Conservation (phyloP, 805 yeast species). For the Phaffomyces thermotolerans region DNA sequence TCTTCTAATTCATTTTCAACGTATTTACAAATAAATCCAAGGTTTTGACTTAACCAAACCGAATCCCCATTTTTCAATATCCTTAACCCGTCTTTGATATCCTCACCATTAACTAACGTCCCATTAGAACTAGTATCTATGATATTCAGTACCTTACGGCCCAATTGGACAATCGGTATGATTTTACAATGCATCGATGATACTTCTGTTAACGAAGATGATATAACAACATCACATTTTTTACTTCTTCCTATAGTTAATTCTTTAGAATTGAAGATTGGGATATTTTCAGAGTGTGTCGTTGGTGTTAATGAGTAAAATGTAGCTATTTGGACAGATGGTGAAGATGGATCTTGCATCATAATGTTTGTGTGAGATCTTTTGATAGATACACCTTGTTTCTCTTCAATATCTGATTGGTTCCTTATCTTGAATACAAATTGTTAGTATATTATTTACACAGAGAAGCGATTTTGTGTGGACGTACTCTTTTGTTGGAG, state of each 20-base stretch:
- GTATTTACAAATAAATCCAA: conserved; percentile 5
- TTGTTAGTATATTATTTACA: background rate
- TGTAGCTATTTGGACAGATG: conserved; percentile 7
- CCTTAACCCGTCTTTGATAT: conserved; percentile 20
- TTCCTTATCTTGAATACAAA: background rate
- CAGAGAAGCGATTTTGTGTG: background rate
- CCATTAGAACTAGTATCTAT: conserved; percentile 59
- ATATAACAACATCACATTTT: conserved; percentile 46
- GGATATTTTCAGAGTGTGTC: conserved; percentile 10
- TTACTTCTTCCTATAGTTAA: conserved; percentile 49
- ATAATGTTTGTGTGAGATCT: conserved; percentile 9
- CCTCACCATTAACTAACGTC: conserved; percentile 49
- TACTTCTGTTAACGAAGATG: conserved; percentile 43
- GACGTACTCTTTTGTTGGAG: background rate
- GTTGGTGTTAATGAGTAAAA: conserved; percentile 12
- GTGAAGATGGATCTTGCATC: background rate
- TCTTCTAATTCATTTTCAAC: conserved; percentile 8
- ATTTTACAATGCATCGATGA: conserved; percentile 61
- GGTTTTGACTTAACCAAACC: conserved; percentile 3
- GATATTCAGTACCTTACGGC: conserved; percentile 29
- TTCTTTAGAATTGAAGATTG: conserved; percentile 26
- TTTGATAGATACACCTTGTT: conserved; percentile 8
- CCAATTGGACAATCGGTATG: conserved; percentile 26
- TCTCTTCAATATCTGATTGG: background rate
- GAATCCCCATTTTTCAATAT: conserved; percentile 26